Evolutionary conservation across 1,284 basidiomycete genomes (phyloP).

Genomic region (Xerocomus nothofagi): DNA sequence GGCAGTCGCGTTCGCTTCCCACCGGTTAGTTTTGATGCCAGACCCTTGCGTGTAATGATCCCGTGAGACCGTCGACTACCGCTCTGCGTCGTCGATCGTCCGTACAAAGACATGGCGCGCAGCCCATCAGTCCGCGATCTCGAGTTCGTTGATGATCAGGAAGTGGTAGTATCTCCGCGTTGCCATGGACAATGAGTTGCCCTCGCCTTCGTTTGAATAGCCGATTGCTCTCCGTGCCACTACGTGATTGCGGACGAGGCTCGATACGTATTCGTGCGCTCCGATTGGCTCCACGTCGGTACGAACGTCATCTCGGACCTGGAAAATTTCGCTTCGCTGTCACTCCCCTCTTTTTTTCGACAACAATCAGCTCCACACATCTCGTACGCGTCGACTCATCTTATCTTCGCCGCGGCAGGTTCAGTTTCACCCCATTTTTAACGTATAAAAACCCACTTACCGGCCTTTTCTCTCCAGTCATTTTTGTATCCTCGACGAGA

Average conservation of each 20-base stretch:
- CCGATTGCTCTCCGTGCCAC: too few species aligned
- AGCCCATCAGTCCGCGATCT: too few species aligned
- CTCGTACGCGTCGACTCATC: conserved; percentile 4
- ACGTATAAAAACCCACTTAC: conserved; percentile 26
- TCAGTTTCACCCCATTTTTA: conserved; percentile 23
- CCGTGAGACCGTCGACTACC: neutral
- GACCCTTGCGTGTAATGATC: neutral
- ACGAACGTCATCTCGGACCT: conserved; percentile 21
- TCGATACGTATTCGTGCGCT: neutral
- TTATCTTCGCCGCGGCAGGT: neutral
- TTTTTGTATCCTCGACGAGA: neutral
- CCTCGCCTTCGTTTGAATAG: too few species aligned
- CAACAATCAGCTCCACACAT: conserved; percentile 5
- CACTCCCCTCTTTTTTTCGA: conserved; percentile 13
- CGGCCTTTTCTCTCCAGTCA: neutral
- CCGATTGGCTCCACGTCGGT: conserved; percentile 18
- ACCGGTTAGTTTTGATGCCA: conserved; percentile 5
- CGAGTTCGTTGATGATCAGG: too few species aligned
- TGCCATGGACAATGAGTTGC: too few species aligned
- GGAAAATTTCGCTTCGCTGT: conserved; percentile 11
- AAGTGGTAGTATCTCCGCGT: too few species aligned
- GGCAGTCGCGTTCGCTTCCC: conserved; percentile 9
- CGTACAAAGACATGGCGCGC: too few species aligned
- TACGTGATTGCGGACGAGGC: neutral
- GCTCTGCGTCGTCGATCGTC: too few species aligned